Evolutionary conservation across 306 rosid species (phyloP), one percentile per base, ranked within the genome.

Genomic region (Begonia loranthoides): DNA sequence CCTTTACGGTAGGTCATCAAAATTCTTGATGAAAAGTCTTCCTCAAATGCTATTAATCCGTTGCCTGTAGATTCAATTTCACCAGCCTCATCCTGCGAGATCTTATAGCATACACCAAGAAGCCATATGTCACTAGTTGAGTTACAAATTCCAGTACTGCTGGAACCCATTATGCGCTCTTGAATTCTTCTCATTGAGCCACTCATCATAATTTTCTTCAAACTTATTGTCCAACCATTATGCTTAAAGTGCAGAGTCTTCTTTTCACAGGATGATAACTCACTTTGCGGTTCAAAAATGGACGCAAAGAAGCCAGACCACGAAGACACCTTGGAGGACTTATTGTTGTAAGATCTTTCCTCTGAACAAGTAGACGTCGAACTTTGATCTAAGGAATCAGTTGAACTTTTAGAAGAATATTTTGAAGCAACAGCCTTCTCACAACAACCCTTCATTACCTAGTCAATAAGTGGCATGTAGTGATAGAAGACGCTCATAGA

Each of bases 1-100:
- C 99, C 99, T 83, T 80, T 86, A 45, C 99, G 79, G 63, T 90
- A 90, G n/a, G 99, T 90, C 61, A 80, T 54, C 68, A 90, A 62
- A 55, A 90, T 80, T 74, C 86, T 80, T 22, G 99, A 86, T 49
- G 75, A 74, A 55, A 86, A 80, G 56, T 90, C 99, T 16, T 63
- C 82, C 52, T 86, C 87, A 61, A 76, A 82, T 60, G 70, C 81
- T 53, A 69, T 76, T 55, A 81, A 45, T 41, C 70, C 72, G 51
- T 59, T 59, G 50, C 73, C 65, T 58, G 70, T 56, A 63, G 68
- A 72, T 40, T 66, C 76, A 65, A 59, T 74, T 60, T 65, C 77
- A 14, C 83, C 59, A 44, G 78, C 59, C 48, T 80, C 83, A 19
- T 73, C 79, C 52, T 60, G 87, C 11, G 77, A 67, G 48, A 81